Base-by-base conservation (phyloP, 768 basidiomycete species). In the Boletus subparvulus region DNA sequence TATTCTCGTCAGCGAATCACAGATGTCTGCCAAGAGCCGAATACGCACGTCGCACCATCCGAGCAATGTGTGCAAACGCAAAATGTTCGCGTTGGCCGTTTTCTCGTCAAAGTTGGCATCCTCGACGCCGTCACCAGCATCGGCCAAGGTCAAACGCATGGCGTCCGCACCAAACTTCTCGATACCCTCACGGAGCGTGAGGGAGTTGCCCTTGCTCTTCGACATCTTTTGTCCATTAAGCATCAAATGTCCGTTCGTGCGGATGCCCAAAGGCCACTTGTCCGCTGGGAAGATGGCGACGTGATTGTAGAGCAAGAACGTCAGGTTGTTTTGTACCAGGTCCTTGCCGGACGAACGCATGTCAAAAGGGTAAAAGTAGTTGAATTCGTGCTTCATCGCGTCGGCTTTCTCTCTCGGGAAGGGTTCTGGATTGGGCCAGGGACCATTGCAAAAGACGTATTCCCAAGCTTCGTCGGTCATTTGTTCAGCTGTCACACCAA, bases 71-170 rank as follows among this genome's bases (percentile, higher is more conserved):
- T 95, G 89, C 59, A 99, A 77, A 50, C 97, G 83, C 69, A 98
- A 73, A 68, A 99, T 98, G 59, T 92, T 94, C 12, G 97, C 94
- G 69, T 98, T 99, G 17, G 97, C 97, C 6, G 89, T 91, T 77
- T 94, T 91, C 80, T 98, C 96, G 69, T 99, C 97, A 66, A 98
- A 99, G 78, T 99, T 99, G 44, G 96, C 96, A 74, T 99, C 97
- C 73, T 97, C 95, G 63, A 98, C 82, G 49, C 94, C 93, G 70
- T 99, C 97, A 14, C 97, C 97, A 28, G 94, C 94, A 76, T 98
- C 96, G 26, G 97, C 97, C 73, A 99, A 80, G 19, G 86, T 82
- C 76, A 99, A 74, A 53, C 97, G 81, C 66, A 90, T 95, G 33
- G 95, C 92, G 70, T 98, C 97, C 36, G 97, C 94, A 56, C 97